Evolutionary conservation across 2,329 filamentous ascomycete species (phyloP), one percentile per base, ranked within the genome.

Genomic region (Esteya vermicola): DNA sequence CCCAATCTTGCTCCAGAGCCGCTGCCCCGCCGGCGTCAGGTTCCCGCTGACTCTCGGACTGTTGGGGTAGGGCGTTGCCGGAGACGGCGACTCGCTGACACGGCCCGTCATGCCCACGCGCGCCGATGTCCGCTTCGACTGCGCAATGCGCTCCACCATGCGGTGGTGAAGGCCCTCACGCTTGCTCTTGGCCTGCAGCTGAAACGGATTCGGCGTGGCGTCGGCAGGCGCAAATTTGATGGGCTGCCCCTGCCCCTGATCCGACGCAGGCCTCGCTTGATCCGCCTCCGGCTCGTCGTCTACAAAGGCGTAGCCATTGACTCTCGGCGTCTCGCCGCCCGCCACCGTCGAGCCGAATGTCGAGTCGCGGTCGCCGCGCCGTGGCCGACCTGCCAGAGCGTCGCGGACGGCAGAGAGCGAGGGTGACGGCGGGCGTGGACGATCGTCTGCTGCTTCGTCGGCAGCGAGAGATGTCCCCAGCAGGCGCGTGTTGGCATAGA

Each of bases 281-380:
- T 63, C 62, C 9, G 57, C 20, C 14, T 68, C 68, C 31, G 72
- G 68, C 36, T 81, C 82, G 42, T 93, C 85, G 49, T 94, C 86
- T 27, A 98, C 88, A 58, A 94, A 96, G 0, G 85, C 75, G 56
- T 95, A 98, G 1, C 91, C 91, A 47, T 93, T 93, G 1, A 96
- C 84, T 3, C 85, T 72, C 0, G 89, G 91, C 0, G 89, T 96
- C 57, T 93, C 86, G 43, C 69, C 71, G 14, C 79, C 81, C 1
- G 67, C 66, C n/a, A 16, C 21, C 14, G 42, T 28, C 22, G 47
- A 42, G 3, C 45, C 43, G 3, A 33, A 36, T 13, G 18, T 20
- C 6, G 73, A 73, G 48, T 85, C 78, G 12, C 75, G 74, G 20
- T 78, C 72, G 9, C 67, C 70, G 3, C 67, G 62, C 9, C 75